Base-by-base conservation (phyloP, 106 monocot species). In the Dendrobium nobile region DNA sequence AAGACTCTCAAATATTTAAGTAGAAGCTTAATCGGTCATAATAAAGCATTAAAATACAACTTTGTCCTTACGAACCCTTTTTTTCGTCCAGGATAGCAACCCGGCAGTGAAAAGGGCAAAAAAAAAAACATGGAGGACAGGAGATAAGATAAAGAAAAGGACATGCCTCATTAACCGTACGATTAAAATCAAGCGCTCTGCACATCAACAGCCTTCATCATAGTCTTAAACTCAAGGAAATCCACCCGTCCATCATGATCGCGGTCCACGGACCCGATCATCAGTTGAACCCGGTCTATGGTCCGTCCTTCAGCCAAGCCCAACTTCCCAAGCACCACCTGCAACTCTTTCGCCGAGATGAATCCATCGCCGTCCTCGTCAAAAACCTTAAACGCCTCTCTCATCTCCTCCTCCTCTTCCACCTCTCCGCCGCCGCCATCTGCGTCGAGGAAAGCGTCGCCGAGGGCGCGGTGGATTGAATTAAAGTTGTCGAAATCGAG, bases 341-440 rank as follows among this genome's bases (percentile, higher is more conserved):
- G 89, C 81, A 94, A 75, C 85, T 94, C 94, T 64, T 78, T 79
- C 18, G 94, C 91, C 37, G 93, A 89, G 67, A 93, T 91, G 75
- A 84, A 89, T 9, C 93, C 93, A 67, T 93, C 91, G 0, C 91
- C 87, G 77, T 93, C 85, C 80, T 85, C 91, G 67, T 93, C 93
- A 80, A 93, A 93, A 76, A 93, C 93, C 79, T 56, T 41, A 78
- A 93, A 93, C 44, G 93, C 93, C 87, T 91, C 82, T 80, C 31
- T 78, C 89, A 94, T 83, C 48, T 91, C 94, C 47, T 40, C 72
- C 54, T 87, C 84, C 48, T 78, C 85, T 70, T 77, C 80, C 48
- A 10, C 77, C n/a, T n/a, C 61, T 61, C 7, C 76, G 18, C 65
- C 56, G 41, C 31, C 56, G 28, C 22, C 48, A 31, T 7, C 33